Evolutionary conservation across 352 stramenopile genomes (phyloP).

Genomic region (Phytopythium vexans): DNA sequence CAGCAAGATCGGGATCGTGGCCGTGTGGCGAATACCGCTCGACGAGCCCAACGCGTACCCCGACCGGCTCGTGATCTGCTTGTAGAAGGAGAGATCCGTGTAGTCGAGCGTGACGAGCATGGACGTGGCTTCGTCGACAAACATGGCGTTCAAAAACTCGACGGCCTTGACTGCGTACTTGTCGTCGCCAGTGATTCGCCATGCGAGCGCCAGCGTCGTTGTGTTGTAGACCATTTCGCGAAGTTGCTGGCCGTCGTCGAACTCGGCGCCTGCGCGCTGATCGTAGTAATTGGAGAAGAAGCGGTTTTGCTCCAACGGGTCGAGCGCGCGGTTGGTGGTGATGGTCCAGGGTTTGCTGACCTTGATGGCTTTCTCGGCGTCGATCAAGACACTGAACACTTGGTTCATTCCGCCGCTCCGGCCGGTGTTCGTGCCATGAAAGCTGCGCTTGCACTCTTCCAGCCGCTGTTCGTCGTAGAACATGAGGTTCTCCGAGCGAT

Average conservation of each 20-base stretch:
- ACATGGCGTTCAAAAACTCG: constrained; percentile 29
- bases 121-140: constrained; percentile 18
- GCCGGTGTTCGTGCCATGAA: constrained; percentile 1
- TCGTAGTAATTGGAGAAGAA: constrained; percentile 38
- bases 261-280: constrained; percentile 1
- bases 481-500: constrained; percentile 13
- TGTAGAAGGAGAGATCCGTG: constrained; percentile 29
- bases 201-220: constrained; percentile 36
- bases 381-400: constrained; percentile 13
- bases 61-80: constrained; percentile 14
- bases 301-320: constrained; percentile 8
- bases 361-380: constrained; percentile 26
- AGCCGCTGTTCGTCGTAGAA: constrained; percentile 26
- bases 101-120: constrained; percentile 31
- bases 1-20: constrained; percentile 29
- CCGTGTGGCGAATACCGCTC: constrained; percentile 28
- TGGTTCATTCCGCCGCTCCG: background rate
- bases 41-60: constrained; percentile 10
- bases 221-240: constrained; percentile 51
- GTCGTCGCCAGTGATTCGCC: constrained; percentile 24
- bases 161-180: constrained; percentile 27
- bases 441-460: background rate
- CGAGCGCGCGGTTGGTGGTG: constrained; percentile 16
- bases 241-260: constrained; percentile 21
- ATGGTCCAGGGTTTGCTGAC: constrained; percentile 21